Percentiles rank a stretch among this genome's conserved stretches.
These are phyloP conservation scores for Trichoderma sp. DNA, from an alignment of 2,329 filamentous ascomycete species.

Conservation along the genomic window DNA sequence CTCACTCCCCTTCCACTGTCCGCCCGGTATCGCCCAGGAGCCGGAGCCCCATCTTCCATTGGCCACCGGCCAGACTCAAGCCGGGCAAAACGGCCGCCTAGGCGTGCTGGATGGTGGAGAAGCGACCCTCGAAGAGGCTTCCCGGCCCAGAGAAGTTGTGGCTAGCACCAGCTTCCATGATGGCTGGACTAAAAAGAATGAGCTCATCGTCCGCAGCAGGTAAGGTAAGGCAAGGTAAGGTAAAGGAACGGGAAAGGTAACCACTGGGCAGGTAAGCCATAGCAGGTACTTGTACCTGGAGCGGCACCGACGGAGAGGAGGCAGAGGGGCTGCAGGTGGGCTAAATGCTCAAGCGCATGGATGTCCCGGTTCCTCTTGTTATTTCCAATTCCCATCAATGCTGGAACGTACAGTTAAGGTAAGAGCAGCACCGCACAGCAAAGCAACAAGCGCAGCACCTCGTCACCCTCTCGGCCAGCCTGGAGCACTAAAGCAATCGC, in stretches of 20 bases:
- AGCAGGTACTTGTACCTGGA: background rate
- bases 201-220: no score
- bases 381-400: no score
- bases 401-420: no score
- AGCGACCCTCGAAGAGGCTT: background rate
- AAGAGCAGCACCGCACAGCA: background rate
- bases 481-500: background rate
- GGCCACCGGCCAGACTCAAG: constrained; percentile 6
- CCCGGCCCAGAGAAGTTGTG: background rate
- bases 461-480: no score
- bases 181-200: background rate
- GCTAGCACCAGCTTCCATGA: constrained; percentile 9
- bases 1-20: background rate
- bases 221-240: no score
- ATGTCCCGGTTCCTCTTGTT: no score
- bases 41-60: background rate
- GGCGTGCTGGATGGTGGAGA: constrained; percentile 13
- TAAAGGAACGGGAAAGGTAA: background rate
- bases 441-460: no score
- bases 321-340: constrained; percentile 5
- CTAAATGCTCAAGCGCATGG: background rate
- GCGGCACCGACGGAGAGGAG: constrained; percentile 23
- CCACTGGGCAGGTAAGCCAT: no score
- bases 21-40: constrained; percentile 7
- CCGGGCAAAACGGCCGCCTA: constrained; percentile 6